These are phyloP conservation scores for Pseudocercospora crystallina DNA, from an alignment of 2,329 filamentous ascomycete species.

Conservation along the genomic window DNA sequence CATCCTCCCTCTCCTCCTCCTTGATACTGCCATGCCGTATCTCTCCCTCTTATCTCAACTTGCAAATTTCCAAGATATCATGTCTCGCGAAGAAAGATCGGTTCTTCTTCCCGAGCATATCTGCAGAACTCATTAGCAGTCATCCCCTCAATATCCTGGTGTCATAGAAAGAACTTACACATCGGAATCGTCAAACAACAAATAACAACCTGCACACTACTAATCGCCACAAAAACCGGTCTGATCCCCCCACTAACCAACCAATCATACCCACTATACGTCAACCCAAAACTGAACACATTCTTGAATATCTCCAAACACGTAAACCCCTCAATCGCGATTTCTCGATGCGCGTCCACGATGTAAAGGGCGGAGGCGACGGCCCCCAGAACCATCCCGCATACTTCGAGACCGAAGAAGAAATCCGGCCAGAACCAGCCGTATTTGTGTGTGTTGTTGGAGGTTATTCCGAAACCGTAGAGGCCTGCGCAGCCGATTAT, in stretches of 20 bases:
- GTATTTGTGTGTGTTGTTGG: constrained; percentile 60
- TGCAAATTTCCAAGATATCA: constrained; percentile 57
- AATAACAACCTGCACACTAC: constrained; percentile 73
- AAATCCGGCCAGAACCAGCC: constrained; percentile 73
- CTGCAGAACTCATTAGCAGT: constrained; percentile 42
- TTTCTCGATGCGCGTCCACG: constrained; percentile 85
- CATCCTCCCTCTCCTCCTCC: not conserved
- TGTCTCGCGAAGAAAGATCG: constrained; percentile 74
- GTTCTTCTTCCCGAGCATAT: constrained; percentile 76
- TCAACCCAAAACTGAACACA: constrained; percentile 83
- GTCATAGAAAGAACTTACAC: constrained; percentile 76
- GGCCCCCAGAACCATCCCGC: constrained; percentile 88
- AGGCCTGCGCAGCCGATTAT: constrained; percentile 75
- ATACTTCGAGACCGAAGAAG: constrained; percentile 81
- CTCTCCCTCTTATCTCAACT: constrained; percentile 14
- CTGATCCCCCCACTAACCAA: constrained; percentile 63
- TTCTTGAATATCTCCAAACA: constrained; percentile 93
- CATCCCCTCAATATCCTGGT: not conserved
- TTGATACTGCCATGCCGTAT: too few relatives aligned
- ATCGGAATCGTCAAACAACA: constrained; percentile 73
- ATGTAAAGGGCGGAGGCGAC: constrained; percentile 85
- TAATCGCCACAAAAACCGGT: constrained; percentile 68
- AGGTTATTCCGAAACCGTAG: constrained; percentile 79
- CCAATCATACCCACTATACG: constrained; percentile 84
- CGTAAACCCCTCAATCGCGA: constrained; percentile 85